Percentiles rank a stretch among this genome's conserved stretches.
phyloP scores from a whole-genome alignment of 2,329 filamentous ascomycete species.

The Xenoacremonium recifei region DNA sequence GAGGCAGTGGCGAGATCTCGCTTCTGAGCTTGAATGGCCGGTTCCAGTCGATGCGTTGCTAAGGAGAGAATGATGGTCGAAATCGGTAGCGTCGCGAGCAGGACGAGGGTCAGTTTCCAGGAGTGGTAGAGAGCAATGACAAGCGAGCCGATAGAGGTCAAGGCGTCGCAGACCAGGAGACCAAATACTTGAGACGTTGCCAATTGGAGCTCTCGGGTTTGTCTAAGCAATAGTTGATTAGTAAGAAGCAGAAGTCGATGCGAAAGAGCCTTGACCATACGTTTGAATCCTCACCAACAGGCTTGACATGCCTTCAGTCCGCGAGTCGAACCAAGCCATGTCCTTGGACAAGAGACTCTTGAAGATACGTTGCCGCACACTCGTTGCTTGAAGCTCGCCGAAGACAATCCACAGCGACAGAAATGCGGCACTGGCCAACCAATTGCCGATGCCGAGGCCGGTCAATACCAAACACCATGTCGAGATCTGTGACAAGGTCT shows the following conservation, averaged over 20 bases:
- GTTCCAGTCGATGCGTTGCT: slow-evolving; percentile 60
- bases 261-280: slow-evolving; percentile 45
- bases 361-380: slow-evolving; percentile 65
- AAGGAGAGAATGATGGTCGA: slow-evolving; percentile 59
- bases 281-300: slow-evolving; percentile 71
- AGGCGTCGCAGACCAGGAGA: slow-evolving; percentile 60
- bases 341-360: slow-evolving; percentile 67
- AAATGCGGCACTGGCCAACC: slow-evolving; percentile 65
- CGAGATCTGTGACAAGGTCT: slow-evolving; percentile 56
- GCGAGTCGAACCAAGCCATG: slow-evolving; percentile 78
- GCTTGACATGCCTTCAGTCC: slow-evolving; percentile 68
- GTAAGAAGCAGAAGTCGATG: fast-evolving
- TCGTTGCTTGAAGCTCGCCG: slow-evolving; percentile 75
- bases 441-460: slow-evolving; percentile 62
- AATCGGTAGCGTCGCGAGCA: slow-evolving; percentile 70
- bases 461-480: slow-evolving; percentile 62
- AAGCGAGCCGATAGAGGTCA: slow-evolving; percentile 66
- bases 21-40: slow-evolving; percentile 69
- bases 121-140: slow-evolving; percentile 74
- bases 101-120: slow-evolving; percentile 80
- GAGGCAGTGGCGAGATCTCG: slow-evolving; percentile 66
- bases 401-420: slow-evolving; percentile 73
- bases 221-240: slow-evolving; percentile 49
- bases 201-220: slow-evolving; percentile 78
- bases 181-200: slow-evolving; percentile 80